A percentile compares a stretch with the other conserved stretches of the same genome.
Evolutionary conservation across 2,329 filamentous ascomycete genomes (phyloP).

Genomic region (Ceratocystis smalleyi): DNA sequence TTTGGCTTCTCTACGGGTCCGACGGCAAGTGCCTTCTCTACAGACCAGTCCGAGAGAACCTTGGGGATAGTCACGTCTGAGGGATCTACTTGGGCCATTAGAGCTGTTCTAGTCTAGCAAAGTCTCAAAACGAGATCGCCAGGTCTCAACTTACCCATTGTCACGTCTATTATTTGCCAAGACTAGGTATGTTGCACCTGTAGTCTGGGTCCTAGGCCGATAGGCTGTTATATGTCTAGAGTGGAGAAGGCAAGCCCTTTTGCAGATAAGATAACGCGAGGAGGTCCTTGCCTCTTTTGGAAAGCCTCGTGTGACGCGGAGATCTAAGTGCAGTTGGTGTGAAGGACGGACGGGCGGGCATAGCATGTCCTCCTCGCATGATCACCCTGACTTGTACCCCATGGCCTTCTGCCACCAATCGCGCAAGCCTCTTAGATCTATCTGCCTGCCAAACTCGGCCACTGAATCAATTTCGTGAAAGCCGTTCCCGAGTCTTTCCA

Average conservation of each 20-base stretch:
- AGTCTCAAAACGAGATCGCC: not conserved
- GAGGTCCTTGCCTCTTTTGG: not conserved
- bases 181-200: not conserved
- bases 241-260: not conserved
- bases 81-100: slow-evolving; percentile 18
- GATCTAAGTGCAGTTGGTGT: not conserved
- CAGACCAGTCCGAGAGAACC: slow-evolving; percentile 20
- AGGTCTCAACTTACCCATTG: not conserved
- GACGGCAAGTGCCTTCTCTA: slow-evolving; percentile 19
- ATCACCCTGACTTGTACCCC: slow-evolving; percentile 32
- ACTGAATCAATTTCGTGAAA: slow-evolving; percentile 47
- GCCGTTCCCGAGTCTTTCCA: slow-evolving; percentile 19
- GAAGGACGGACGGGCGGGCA: not conserved
- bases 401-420: slow-evolving; percentile 55
- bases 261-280: not conserved
- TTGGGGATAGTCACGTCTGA: slow-evolving; percentile 20
- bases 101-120: not conserved
- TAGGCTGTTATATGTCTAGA: not conserved
- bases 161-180: not conserved
- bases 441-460: slow-evolving; percentile 45
- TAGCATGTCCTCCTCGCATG: not conserved
- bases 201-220: too few species aligned
- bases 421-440: slow-evolving; percentile 43
- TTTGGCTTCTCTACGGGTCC: slow-evolving; percentile 27
- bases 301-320: not conserved